Percentiles rank a stretch among this genome's conserved stretches.
Evolutionary conservation across 2,329 filamentous ascomycete species (phyloP).

Genomic region (Aureobasidium vineae): DNA sequence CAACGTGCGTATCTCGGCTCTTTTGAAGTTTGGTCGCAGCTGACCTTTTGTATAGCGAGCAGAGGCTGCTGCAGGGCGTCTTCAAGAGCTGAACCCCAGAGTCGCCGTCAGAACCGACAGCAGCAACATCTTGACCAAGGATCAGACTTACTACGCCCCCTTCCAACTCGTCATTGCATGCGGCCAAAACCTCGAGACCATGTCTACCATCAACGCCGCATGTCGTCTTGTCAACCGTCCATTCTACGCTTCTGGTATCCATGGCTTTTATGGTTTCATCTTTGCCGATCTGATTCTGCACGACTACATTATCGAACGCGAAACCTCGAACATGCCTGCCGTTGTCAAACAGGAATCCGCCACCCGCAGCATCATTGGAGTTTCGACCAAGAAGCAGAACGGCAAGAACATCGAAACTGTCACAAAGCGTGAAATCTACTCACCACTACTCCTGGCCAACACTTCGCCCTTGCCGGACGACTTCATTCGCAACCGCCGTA

Average conservation of each 20-base stretch:
- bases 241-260: constrained; percentile 84
- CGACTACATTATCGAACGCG: constrained; percentile 83
- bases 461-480: constrained; percentile 68
- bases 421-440: constrained; percentile 88
- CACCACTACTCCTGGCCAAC: constrained; percentile 82
- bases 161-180: constrained; percentile 91
- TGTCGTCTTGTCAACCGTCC: constrained; percentile 74
- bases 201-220: constrained; percentile 79
- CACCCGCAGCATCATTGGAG: constrained; percentile 71
- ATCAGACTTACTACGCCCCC: constrained; percentile 68
- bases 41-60: constrained; percentile 59
- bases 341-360: constrained; percentile 61
- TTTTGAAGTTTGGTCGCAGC: background rate
- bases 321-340: constrained; percentile 69
- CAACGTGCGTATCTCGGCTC: constrained; percentile 53
- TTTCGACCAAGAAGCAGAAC: constrained; percentile 65
- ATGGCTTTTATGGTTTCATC: constrained; percentile 92
- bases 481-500: constrained; percentile 65
- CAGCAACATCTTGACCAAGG: constrained; percentile 64
- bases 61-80: constrained; percentile 70
- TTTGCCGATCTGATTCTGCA: constrained; percentile 92
- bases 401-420: constrained; percentile 77
- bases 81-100: constrained; percentile 85
- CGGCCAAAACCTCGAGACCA: constrained; percentile 72
- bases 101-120: constrained; percentile 71